These are phyloP conservation scores for Marasmius sp. DNA, from an alignment of 1,284 basidiomycete genomes.

Conservation along the genomic window DNA sequence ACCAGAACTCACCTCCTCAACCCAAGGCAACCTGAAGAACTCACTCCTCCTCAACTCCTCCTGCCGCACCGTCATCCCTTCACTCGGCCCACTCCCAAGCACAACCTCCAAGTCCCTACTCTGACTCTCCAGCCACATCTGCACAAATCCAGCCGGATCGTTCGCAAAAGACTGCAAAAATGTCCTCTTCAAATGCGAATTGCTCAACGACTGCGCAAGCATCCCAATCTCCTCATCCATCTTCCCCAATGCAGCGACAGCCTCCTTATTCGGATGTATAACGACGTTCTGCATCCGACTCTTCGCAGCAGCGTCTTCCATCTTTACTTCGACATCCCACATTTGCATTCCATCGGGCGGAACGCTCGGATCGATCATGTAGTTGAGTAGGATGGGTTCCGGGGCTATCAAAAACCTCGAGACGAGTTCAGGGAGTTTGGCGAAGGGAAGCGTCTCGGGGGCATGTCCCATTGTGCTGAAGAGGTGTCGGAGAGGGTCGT, in stretches of 20 bases:
- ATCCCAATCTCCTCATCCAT: slow-evolving; percentile 89
- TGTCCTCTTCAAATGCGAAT: slow-evolving; percentile 82
- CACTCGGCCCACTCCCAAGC: slow-evolving; percentile 83
- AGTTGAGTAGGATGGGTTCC: slow-evolving; percentile 86
- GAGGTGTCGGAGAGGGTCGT: slow-evolving; percentile 34
- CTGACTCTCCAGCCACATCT: slow-evolving; percentile 90
- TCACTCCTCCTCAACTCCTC: slow-evolving; percentile 89
- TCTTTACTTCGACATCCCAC: slow-evolving; percentile 89
- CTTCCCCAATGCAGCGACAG: slow-evolving; percentile 65
- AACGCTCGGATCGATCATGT: slow-evolving; percentile 61
- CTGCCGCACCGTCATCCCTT: slow-evolving; percentile 78
- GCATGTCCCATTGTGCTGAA: slow-evolving; percentile 15
- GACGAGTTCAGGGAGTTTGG: slow-evolving; percentile 83
- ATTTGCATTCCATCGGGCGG: slow-evolving; percentile 66
- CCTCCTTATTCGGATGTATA: slow-evolving; percentile 70
- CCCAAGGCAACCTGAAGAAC: slow-evolving; percentile 90
- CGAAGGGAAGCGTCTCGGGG: slow-evolving; percentile 66
- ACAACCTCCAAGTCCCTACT: slow-evolving; percentile 88
- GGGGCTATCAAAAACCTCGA: slow-evolving; percentile 79
- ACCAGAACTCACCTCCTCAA: slow-evolving; percentile 53
- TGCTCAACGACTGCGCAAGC: slow-evolving; percentile 80
- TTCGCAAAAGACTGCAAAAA: slow-evolving; percentile 85
- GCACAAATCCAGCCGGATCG: slow-evolving; percentile 81
- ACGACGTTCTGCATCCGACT: slow-evolving; percentile 72
- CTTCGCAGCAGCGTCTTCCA: slow-evolving; percentile 81